Base-by-base conservation (phyloP, 2,329 filamentous ascomycete species). In the Hymenoscyphus linearis region DNA sequence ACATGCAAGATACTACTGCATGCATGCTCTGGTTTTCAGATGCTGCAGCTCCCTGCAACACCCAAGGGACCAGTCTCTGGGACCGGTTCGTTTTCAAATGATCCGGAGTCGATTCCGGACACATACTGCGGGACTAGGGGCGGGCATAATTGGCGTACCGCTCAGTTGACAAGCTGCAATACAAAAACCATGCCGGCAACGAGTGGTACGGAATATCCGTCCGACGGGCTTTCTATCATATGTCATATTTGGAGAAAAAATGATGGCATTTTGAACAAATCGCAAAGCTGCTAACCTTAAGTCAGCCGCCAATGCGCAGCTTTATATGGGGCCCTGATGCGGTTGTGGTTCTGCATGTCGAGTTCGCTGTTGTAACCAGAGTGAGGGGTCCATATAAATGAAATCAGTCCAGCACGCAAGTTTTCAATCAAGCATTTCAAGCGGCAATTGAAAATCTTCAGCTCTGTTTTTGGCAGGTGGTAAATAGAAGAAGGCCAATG, bases 1-100 rank as follows among this genome's bases (percentile, higher is more conserved):
- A 14, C n/a, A 55, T 56, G 35, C 54, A 56, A 56, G 54, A 56
- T 56, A 25, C 35, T 56, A n/a, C n/a, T n/a, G n/a, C n/a, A n/a
- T n/a, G 54, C 54, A 56, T 16, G 9, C 54, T 25, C 12, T 14
- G 6, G 2, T 56, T 56, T 56, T 26, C 31, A 44, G 55, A 56
- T 56, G 31, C 35, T 44, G 55, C 35, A 44, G 36, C 25, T 7
- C 55, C 34, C 54, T 56, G 54, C 9, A 56, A 26, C 55, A 56
- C 55, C 55, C 55, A 36, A 56, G 31, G 44, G 36, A 56, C 36
- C 10, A 25, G 44, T n/a, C 25, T 26, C 35, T 56, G 55, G 55
- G 34, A 40, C 26, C 34, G 55, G 22, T 26, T 50, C 44, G 44
- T n/a, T 50, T 50, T 7, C 44, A 25, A 25, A 25, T 50, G 44